Evolutionary conservation across 2,329 filamentous ascomycete genomes (phyloP).

Genomic region (Aspergillus neotritici): DNA sequence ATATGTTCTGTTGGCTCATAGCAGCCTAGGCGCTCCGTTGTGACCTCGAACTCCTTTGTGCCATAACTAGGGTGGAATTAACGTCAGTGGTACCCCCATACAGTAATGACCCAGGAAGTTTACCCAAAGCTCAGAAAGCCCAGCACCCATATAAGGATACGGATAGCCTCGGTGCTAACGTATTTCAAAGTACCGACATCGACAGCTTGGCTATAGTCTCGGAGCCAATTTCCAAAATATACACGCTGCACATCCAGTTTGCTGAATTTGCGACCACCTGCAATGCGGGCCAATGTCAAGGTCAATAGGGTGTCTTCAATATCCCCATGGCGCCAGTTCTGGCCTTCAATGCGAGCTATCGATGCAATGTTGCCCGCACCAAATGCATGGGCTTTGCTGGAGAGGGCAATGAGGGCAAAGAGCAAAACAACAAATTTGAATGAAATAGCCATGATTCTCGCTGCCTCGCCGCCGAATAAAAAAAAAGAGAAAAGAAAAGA

Average conservation of each 20-base stretch:
- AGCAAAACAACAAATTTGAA: conserved; percentile 29
- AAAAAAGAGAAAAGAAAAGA: too few relatives aligned
- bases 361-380: conserved; percentile 85
- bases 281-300: conserved; percentile 59
- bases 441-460: conserved; percentile 15
- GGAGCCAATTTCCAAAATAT: conserved; percentile 95
- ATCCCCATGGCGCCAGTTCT: conserved; percentile 87
- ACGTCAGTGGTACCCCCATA: neutral
- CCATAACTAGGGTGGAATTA: conserved; percentile 42
- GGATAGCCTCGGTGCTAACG: conserved; percentile 84
- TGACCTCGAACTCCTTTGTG: conserved; percentile 80
- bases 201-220: conserved; percentile 89
- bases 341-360: conserved; percentile 71
- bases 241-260: conserved; percentile 83
- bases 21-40: conserved; percentile 68
- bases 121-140: conserved; percentile 86
- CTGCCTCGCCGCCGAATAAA: too few relatives aligned
- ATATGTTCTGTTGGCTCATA: conserved; percentile 82
- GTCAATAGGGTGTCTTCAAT: conserved; percentile 85
- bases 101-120: neutral
- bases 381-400: conserved; percentile 67
- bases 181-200: conserved; percentile 89
- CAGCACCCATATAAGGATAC: conserved; percentile 79
- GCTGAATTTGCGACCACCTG: conserved; percentile 73
- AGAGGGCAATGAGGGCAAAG: conserved; percentile 59